These are phyloP conservation scores for Eucalyptus tenuipes DNA, from an alignment of 345 rosid genomes.

Conservation along the genomic window DNA sequence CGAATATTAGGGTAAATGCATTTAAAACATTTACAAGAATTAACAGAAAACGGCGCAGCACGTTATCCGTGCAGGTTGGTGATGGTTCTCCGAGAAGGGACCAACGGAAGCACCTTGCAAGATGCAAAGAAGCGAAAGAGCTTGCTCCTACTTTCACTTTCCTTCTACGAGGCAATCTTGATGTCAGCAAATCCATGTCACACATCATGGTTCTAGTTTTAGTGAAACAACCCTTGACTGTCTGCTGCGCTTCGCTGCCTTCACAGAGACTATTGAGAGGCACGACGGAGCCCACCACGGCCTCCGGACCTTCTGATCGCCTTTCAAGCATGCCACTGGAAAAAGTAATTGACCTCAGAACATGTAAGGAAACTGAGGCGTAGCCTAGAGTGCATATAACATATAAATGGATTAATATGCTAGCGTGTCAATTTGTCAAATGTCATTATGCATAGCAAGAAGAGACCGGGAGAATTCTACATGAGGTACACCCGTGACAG, in stretches of 20 bases:
- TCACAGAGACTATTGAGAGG: constrained; percentile 62
- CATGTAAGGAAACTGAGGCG: not conserved
- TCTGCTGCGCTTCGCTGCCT: constrained; percentile 80
- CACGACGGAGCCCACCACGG: constrained; percentile 99
- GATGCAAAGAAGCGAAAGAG: not conserved
- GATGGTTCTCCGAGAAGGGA: not conserved
- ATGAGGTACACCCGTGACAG: not conserved
- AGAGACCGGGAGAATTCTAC: not conserved
- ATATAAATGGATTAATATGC: not conserved
- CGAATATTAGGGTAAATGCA: not conserved
- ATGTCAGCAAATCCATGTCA: not conserved
- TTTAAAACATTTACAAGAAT: not conserved
- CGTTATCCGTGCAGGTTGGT: not conserved
- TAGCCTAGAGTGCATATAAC: not conserved
- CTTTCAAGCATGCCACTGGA: constrained; percentile 92
- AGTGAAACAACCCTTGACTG: constrained; percentile 87
- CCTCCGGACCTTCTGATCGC: constrained; percentile 83
- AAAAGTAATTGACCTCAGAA: not conserved
- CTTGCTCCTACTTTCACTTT: not conserved
- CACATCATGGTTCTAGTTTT: constrained; percentile 80
- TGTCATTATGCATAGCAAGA: not conserved
- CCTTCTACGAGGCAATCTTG: not conserved
- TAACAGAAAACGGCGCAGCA: not conserved
- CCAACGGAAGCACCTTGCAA: not conserved
- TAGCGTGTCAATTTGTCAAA: not conserved